Percentiles rank a stretch among this genome's conserved stretches.
Evolutionary conservation across 78 protist genomes (phyloP).

Genomic region (slime mould (Dictyostelium discoideum)): DNA sequence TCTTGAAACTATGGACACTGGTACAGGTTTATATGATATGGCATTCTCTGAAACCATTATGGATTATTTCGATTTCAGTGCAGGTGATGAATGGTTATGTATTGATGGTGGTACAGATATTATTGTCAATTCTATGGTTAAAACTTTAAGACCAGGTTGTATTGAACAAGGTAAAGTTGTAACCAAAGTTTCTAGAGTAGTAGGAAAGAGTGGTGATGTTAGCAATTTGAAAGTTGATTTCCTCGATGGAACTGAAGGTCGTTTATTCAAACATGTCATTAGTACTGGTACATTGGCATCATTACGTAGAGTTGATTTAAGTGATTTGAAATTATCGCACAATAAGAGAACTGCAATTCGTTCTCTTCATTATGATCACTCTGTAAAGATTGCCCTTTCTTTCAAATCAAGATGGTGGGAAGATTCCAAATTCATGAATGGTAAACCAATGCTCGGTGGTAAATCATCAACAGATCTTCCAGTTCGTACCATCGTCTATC

Average conservation of each 20-base stretch:
- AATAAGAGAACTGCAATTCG: slow-evolving; percentile 29
- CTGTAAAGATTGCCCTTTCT: slow-evolving; percentile 15
- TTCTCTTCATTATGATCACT: slow-evolving; percentile 13
- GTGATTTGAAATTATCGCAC: slow-evolving; percentile 4
- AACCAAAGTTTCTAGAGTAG: not conserved
- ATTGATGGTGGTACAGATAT: slow-evolving; percentile 34
- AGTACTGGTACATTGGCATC: slow-evolving; percentile 8
- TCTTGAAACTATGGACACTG: slow-evolving; percentile 7
- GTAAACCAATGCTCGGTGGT: slow-evolving; percentile 48
- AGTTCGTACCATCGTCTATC: slow-evolving; percentile 40
- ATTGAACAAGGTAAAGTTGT: not conserved
- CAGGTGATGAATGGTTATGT: not conserved
- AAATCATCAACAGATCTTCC: slow-evolving; percentile 48
- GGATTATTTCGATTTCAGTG: slow-evolving; percentile 9
- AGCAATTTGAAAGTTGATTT: not conserved
- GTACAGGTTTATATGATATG: slow-evolving; percentile 30
- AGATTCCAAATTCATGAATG: slow-evolving; percentile 35
- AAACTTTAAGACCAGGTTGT: not conserved
- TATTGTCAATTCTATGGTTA: not conserved
- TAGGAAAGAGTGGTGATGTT: not conserved
- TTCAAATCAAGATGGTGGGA: slow-evolving; percentile 56
- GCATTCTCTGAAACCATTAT: slow-evolving; percentile 25
- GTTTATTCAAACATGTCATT: slow-evolving; percentile 21
- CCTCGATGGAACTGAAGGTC: not conserved
- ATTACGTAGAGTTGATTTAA: slow-evolving; percentile 17